Base-by-base conservation (phyloP, 164 flowering plant species). In the Houttuynia cordata region DNA sequence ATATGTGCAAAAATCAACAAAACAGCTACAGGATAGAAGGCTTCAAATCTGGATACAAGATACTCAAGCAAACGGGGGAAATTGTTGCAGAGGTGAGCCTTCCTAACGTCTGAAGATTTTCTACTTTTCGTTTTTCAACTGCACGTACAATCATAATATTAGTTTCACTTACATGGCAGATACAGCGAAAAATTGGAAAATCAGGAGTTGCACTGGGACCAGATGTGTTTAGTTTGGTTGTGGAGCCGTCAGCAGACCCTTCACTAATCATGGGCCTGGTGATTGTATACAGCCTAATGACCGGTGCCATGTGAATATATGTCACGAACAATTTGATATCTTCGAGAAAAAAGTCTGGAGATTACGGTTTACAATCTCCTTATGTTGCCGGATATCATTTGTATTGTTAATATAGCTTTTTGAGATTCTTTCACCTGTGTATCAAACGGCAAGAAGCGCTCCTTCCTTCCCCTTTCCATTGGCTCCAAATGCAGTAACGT, bases 161-260 rank as follows among this genome's bases (percentile, higher is more conserved):
- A 7, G 6, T 30, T 17, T 54, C 9, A 59, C 22, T 22, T 23
- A n/a, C 21, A 39, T 3, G 59, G 56, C 76, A 82, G 84, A 80
- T 67, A 57, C 72, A 71, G 56, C 75, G 56, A 62, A 86, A 86
- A 71, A 72, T 61, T 37, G 66, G 81, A 64, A 50, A 73, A 14
- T 66, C 71, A 6, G 90, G 87, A 25, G 74, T 81, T 17, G n/a
- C 25, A 19, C 51, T 86, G 57, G 89, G 89, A 56, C 74, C 75
- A 20, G 93, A 86, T 71, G 89, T 86, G 30, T 64, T 84, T 30
- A 71, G 64, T 25, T 67, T 86, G 71, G 75, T 37, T 62, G 79
- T 86, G 71, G 80, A 81, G 59, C 74, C 83, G 22, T 30, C 69
- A 3, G 60, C 63, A 6, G 87, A 86, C 61, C 83, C 73, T 49